Percentiles rank a stretch among this genome's conserved stretches.
These are phyloP conservation scores for Pseudocercospora fuligena DNA, from an alignment of 2,329 filamentous ascomycete genomes.

Conservation along the genomic window DNA sequence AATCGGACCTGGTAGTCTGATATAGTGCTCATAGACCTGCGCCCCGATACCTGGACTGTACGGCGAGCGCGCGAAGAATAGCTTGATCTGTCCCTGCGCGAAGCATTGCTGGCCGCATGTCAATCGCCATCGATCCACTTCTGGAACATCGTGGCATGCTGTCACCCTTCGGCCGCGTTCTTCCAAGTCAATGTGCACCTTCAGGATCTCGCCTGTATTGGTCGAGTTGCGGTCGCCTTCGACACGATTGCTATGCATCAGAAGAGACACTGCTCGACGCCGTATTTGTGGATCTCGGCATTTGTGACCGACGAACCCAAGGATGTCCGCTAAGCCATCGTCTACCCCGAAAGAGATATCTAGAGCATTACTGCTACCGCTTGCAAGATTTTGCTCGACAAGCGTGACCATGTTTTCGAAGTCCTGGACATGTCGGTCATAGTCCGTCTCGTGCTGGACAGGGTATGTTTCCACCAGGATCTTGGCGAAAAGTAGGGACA, in stretches of 20 bases:
- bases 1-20: background rate
- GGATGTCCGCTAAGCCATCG: conserved; percentile 3
- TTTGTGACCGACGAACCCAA: conserved; percentile 1
- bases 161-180: background rate
- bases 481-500: background rate
- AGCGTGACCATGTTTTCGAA: background rate
- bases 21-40: background rate
- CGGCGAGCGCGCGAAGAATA: conserved; percentile 1
- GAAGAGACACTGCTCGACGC: background rate
- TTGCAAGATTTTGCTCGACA: background rate
- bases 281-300: conserved; percentile 1
- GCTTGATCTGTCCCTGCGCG: background rate
- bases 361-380: background rate
- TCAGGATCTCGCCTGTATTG: background rate
- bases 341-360: background rate
- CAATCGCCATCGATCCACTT: background rate
- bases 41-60: background rate
- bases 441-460: background rate
- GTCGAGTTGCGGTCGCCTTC: conserved; percentile 1
- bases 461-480: conserved; percentile 1
- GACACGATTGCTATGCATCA: background rate
- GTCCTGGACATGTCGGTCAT: background rate
- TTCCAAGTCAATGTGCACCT: background rate
- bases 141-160: background rate
- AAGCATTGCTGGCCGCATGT: conserved; percentile 2